Conservation (phyloP, 2,329 filamentous ascomycete species). For the Whalleya microplaca region DNA sequence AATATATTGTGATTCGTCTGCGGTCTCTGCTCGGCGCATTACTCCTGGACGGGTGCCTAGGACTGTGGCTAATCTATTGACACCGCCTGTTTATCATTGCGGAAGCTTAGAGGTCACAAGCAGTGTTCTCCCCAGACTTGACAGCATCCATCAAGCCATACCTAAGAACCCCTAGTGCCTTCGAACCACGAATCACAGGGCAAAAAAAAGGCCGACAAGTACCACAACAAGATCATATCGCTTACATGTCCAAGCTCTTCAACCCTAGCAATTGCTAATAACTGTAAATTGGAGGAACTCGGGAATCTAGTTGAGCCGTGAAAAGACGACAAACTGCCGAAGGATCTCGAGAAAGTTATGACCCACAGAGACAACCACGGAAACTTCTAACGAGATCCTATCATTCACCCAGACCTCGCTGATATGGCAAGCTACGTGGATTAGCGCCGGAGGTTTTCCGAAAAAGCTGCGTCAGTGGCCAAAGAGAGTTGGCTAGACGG, state of each 20-base stretch:
- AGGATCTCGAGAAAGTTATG: not conserved
- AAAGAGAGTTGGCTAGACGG: not conserved
- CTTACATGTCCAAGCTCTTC: slow-evolving; percentile 1
- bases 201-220: not conserved
- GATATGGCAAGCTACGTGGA: not conserved
- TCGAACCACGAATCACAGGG: not conserved
- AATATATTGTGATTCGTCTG: slow-evolving; percentile 2
- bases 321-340: not conserved
- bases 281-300: not conserved
- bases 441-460: not conserved
- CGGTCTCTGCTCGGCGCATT: not conserved
- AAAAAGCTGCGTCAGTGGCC: not conserved
- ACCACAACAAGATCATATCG: slow-evolving; percentile 4
- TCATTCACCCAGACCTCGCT: slow-evolving; percentile 1
- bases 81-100: not conserved
- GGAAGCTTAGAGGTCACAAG: not conserved
- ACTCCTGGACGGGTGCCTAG: not conserved
- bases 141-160: not conserved
- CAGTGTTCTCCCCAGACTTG: not conserved
- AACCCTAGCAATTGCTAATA: slow-evolving; percentile 2
- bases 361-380: slow-evolving; percentile 1
- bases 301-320: not conserved
- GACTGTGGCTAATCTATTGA: not conserved
- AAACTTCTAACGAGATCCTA: slow-evolving; percentile 2
- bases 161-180: not conserved